Evolutionary conservation across 768 basidiomycete genomes (phyloP).

Genomic region (Termitomyces sp.): DNA sequence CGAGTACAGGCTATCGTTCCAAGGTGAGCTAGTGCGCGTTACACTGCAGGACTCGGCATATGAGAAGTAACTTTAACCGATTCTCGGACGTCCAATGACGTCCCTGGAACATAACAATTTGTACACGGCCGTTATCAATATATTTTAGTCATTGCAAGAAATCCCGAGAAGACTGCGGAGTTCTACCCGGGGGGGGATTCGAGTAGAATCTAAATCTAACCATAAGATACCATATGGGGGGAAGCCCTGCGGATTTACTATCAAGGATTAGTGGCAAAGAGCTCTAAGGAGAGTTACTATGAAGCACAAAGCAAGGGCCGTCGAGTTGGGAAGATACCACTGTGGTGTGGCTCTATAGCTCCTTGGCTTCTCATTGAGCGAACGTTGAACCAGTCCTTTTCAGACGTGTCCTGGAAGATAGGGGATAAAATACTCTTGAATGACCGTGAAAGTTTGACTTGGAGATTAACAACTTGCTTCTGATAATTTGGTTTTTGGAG

Average conservation of each 20-base stretch:
- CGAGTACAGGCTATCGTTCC: neutral
- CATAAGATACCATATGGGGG: neutral
- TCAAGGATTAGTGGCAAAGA: neutral
- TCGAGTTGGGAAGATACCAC: neutral
- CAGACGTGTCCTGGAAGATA: neutral
- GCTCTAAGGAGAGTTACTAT: slow-evolving; percentile 1
- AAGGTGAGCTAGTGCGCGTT: slow-evolving; percentile 1
- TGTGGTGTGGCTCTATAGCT: too few relatives aligned
- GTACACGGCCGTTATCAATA: slow-evolving; percentile 5
- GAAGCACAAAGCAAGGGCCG: neutral
- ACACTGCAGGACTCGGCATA: neutral
- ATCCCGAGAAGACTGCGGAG: neutral
- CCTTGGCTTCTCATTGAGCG: too few relatives aligned
- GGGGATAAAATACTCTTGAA: neutral
- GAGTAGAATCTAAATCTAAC: neutral
- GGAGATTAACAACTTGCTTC: neutral
- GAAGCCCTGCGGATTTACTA: neutral
- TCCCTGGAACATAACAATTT: neutral
- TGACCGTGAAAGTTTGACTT: neutral
- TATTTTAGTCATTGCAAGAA: neutral
- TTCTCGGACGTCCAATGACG: slow-evolving; percentile 1
- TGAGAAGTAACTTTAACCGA: neutral
- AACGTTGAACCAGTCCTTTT: neutral
- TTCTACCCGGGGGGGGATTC: neutral
- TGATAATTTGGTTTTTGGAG: neutral